Evolutionary conservation across 805 yeast genomes (phyloP), one percentile per base, ranked within the genome.

Genomic region (Lachancea fermentati): DNA sequence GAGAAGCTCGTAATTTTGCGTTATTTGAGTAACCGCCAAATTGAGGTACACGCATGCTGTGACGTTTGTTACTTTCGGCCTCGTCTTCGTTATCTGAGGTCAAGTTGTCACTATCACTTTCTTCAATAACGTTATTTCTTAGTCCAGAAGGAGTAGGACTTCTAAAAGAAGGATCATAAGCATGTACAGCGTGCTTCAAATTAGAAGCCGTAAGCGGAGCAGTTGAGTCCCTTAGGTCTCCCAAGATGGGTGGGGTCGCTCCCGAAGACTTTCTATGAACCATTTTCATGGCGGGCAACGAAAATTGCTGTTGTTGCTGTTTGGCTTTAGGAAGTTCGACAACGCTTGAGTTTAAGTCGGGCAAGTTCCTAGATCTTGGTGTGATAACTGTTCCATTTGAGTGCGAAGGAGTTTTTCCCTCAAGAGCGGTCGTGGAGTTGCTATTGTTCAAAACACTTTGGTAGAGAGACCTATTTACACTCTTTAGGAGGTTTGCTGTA

Each of bases 11-110:
- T 37, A 73, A 70, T 34, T 77, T 65, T 39, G 75, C 76, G 17
- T 81, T 80, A 42, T 71, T 73, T 0, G 91, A 81, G 50, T 76
- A 81, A 1, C 94, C 94, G 5, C 93, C 91, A 61, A 73, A 84
- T 65, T 76, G 49, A 35, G 70, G 72, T 4, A 68, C 63, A 33
- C 55, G 52, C 36, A 58, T 54, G 16, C 19, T 28, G 16, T n/a
- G 15, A 18, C 44, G 45, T 42, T 32, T 33, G 26, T 24, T 19
- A 26, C 30, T 29, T 4, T 37, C 43, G 19, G 17, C 28, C 16
- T 34, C 41, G 14, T 62, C 46, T 16, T 64, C 62, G 47, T 56
- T 54, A 19, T 53, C 62, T 19, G 57, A 48, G 32, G 42, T 45
- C 24, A 30, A 43, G 32, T 36, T 41, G 28, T 37, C 47, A 15